phyloP scores from a whole-genome alignment of 495 filamentous ascomycete species.

The Penicillium cataractarum region DNA sequence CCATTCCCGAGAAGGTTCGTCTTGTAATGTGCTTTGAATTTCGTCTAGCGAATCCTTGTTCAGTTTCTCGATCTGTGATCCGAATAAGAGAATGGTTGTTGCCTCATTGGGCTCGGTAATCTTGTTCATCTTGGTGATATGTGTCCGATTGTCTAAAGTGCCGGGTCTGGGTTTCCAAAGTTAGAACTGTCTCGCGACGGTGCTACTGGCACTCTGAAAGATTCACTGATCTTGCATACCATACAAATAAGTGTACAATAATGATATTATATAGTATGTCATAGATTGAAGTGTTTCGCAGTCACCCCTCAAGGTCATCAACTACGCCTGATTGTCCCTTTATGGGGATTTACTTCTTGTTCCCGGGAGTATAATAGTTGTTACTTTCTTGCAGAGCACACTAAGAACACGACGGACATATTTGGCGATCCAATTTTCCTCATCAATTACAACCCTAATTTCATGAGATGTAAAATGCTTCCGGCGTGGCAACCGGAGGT shows the following conservation, averaged over 20 bases:
- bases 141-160: background rate
- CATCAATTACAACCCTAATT: background rate
- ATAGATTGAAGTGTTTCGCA: background rate
- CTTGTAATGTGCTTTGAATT: conserved; percentile 10
- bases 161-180: background rate
- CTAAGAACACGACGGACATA: background rate
- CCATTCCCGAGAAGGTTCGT: conserved; percentile 23
- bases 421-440: background rate
- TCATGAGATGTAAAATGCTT: background rate
- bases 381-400: background rate
- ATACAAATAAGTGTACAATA: background rate
- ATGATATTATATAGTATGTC: too few species aligned
- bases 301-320: background rate
- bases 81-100: background rate
- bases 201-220: too few species aligned
- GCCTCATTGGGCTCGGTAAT: background rate
- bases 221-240: background rate
- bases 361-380: background rate
- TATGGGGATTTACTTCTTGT: background rate
- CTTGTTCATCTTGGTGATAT: background rate
- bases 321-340: background rate
- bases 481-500: background rate
- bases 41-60: conserved; percentile 11
- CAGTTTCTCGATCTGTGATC: conserved; percentile 10
- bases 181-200: background rate